Conservation (phyloP, 2,329 filamentous ascomycete genomes). For the Metarhizium robertsii region DNA sequence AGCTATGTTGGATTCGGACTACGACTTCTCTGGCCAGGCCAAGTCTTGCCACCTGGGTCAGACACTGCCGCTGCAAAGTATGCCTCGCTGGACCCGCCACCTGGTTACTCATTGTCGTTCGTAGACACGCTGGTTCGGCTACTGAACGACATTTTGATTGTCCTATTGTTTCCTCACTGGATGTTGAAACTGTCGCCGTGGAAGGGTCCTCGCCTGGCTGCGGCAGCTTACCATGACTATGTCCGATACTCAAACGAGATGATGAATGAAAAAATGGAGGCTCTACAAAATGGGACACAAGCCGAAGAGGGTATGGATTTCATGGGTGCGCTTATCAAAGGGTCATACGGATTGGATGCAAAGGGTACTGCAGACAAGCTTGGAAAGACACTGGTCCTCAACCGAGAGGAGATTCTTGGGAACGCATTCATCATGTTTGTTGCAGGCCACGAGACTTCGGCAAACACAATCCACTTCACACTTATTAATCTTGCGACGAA, state of each 20-base stretch:
- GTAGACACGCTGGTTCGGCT: slow-evolving; percentile 51
- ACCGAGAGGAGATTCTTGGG: slow-evolving; percentile 58
- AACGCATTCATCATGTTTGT: slow-evolving; percentile 62
- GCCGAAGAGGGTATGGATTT: slow-evolving; percentile 41
- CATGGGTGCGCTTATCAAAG: slow-evolving; percentile 34
- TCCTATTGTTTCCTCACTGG: slow-evolving; percentile 51
- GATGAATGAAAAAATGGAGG: slow-evolving; percentile 48
- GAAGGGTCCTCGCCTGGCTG: slow-evolving; percentile 39
- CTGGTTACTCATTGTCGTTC: slow-evolving; percentile 56
- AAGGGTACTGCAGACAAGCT: slow-evolving; percentile 16
- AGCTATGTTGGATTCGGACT: slow-evolving; percentile 64
- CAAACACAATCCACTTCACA: slow-evolving; percentile 64
- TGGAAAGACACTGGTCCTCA: slow-evolving; percentile 30
- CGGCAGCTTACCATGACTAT: slow-evolving; percentile 52
- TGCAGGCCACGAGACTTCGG: slow-evolving; percentile 74
- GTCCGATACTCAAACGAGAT: slow-evolving; percentile 61
- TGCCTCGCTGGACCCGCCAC: slow-evolving; percentile 32
- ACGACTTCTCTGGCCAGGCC: slow-evolving; percentile 51
- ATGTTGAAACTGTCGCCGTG: slow-evolving; percentile 44
- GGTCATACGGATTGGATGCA: background rate
- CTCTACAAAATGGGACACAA: slow-evolving; percentile 24
- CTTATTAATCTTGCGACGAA: slow-evolving; percentile 59
- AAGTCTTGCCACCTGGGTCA: slow-evolving; percentile 34
- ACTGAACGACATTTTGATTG: slow-evolving; percentile 53
- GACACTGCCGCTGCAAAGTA: slow-evolving; percentile 40